phyloP scores from a whole-genome alignment of 768 basidiomycete species.

The Leccinum variicolor region DNA sequence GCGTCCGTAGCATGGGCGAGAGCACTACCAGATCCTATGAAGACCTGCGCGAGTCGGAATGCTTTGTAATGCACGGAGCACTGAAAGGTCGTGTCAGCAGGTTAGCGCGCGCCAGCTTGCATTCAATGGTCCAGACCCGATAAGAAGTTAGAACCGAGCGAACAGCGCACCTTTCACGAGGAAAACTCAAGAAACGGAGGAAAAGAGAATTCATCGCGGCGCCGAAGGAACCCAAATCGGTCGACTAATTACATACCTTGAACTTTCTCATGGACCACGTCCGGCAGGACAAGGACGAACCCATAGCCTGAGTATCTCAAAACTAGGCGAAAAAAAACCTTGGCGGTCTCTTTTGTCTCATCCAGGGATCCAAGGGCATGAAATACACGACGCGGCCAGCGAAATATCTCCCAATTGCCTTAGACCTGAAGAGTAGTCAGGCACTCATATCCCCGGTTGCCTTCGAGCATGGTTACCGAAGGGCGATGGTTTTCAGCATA shows the following conservation, averaged over 20 bases:
- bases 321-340: neutral
- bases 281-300: neutral
- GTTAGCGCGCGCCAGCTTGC: neutral
- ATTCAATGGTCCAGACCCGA: slow-evolving; percentile 1
- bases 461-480: neutral
- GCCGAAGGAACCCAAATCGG: neutral
- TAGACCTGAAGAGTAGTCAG: neutral
- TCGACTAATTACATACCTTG: neutral
- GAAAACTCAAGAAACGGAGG: neutral
- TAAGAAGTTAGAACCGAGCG: neutral
- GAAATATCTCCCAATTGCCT: neutral
- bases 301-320: neutral
- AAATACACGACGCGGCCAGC: neutral
- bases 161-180: neutral
- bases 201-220: neutral
- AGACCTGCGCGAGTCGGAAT: neutral
- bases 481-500: neutral
- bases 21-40: neutral
- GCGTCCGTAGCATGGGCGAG: slow-evolving; percentile 2
- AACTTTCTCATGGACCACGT: slow-evolving; percentile 8
- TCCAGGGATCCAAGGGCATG: neutral
- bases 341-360: neutral
- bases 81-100: neutral
- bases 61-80: slow-evolving; percentile 12
- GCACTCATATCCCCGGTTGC: neutral